A percentile compares a stretch with the other conserved stretches of the same genome.
Evolutionary conservation across 768 basidiomycete species (phyloP).

Genomic region (Collybia mongolica): DNA sequence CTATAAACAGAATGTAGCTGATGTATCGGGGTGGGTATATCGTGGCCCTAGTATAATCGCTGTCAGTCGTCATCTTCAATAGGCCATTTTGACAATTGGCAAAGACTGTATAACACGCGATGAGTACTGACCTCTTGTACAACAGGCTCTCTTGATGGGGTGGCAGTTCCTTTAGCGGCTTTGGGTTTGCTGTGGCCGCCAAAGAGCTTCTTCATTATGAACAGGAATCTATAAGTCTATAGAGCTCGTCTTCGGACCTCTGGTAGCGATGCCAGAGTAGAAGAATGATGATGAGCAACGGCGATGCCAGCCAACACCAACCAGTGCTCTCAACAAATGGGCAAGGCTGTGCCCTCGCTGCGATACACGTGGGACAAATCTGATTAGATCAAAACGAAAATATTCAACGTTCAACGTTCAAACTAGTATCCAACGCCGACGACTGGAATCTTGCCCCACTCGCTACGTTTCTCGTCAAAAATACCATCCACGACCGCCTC

Average conservation of each 20-base stretch:
- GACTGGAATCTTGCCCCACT: constrained; percentile 1
- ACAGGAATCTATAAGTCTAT: neutral
- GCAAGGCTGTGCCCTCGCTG: constrained; percentile 1
- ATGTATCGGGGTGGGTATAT: constrained; percentile 33
- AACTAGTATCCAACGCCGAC: no score
- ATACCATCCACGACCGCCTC: constrained; percentile 41
- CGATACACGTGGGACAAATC: neutral
- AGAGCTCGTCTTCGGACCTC: neutral
- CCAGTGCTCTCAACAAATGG: no score
- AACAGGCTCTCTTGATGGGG: constrained; percentile 23
- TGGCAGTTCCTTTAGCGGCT: constrained; percentile 27
- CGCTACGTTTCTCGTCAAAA: constrained; percentile 31
- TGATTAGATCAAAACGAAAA: constrained; percentile 4
- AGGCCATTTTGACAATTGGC: constrained; percentile 1
- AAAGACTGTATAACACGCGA: neutral
- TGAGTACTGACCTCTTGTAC: constrained; percentile 25
- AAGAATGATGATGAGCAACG: constrained; percentile 1
- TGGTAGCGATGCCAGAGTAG: neutral
- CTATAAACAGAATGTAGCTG: constrained; percentile 17
- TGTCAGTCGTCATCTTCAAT: neutral
- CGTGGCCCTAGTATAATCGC: constrained; percentile 13
- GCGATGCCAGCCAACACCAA: constrained; percentile 5
- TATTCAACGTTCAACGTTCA: no score
- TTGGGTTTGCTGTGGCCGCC: constrained; percentile 41
- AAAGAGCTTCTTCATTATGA: constrained; percentile 61